Conservation (phyloP, 805 yeast genomes). For the Ogataea parapolymorpha region DNA sequence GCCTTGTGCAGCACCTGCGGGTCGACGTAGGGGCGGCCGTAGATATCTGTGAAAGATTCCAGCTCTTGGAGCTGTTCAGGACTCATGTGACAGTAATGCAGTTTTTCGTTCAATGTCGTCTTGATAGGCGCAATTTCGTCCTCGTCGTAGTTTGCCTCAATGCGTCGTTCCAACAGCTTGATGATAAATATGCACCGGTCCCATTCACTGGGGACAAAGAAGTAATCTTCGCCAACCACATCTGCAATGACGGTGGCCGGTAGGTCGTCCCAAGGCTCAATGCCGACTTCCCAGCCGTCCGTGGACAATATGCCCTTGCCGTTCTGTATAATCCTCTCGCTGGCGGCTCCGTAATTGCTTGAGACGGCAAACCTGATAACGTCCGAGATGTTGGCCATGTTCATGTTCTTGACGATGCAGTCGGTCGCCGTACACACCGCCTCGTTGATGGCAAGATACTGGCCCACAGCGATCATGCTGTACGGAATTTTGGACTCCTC, state of each 20-base stretch:
- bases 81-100: constrained; percentile 47
- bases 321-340: constrained; percentile 43
- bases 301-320: constrained; percentile 44
- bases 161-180: constrained; percentile 38
- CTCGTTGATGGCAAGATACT: constrained; percentile 44
- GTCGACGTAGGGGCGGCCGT: constrained; percentile 38
- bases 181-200: constrained; percentile 49
- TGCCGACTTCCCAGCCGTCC: constrained; percentile 49
- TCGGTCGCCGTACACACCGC: constrained; percentile 44
- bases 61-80: constrained; percentile 45
- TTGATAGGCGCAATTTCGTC: constrained; percentile 26
- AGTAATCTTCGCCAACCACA: constrained; percentile 47
- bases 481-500: constrained; percentile 37
- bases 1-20: constrained; percentile 42
- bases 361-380: constrained; percentile 41
- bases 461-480: constrained; percentile 47
- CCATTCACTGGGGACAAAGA: constrained; percentile 55
- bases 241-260: constrained; percentile 41
- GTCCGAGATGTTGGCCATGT: constrained; percentile 36
- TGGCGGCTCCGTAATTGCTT: constrained; percentile 45
- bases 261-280: constrained; percentile 44
- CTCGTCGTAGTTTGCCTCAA: constrained; percentile 16
- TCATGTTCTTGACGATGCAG: constrained; percentile 34
- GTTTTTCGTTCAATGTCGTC: constrained; percentile 37
- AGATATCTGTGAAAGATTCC: constrained; percentile 36